Base-by-base conservation (phyloP, 345 rosid genomes). In the Salix purpurea region DNA sequence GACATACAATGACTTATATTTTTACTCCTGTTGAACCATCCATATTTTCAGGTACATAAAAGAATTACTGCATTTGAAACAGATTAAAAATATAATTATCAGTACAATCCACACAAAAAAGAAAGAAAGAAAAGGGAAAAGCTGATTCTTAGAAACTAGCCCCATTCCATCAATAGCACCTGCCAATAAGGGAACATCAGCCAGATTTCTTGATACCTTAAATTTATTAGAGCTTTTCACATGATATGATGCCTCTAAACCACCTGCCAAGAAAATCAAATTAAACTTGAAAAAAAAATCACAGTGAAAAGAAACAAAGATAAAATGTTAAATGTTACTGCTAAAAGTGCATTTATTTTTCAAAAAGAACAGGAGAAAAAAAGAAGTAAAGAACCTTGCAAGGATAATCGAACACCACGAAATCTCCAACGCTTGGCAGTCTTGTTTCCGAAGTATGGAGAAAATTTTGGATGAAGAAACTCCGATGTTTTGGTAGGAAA, bases 251-350 rank as follows among this genome's bases (percentile, higher is more conserved):
- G 71, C 70, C 46, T 74, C 78, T 61, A 61, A 73, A 69, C 76
- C 61, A 81, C 86, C 91, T 87, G 87, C 72, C 69, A 81, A 80
- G 54, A 69, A 74, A 58, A n/a, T 50, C 18, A 50, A 50, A 50
- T 16, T 50, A 50, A 46, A 14, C 52, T 46, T 46, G 16, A 5
- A 71, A 30, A 42, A 68, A 72, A 50, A 60, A 48, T 70, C 19
- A 74, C 62, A 74, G 5, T 8, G 14, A 67, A 1, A n/a, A 36
- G 39, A 48, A 23, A 52, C 36, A 40, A 24, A 30, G 65, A 23
- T 2, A 61, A 52, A 18, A 26, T 14, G 23, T 32, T 2, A 1
- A 26, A 19, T 61, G n/a, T 24, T 37, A 58, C 3, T 24, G 24
- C 2, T 61, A 21, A 42, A 9, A 11, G 50, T 7, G 19, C 18